These are phyloP conservation scores for Penicillium brasilianum DNA, from an alignment of 2,329 filamentous ascomycete species.

Conservation along the genomic window DNA sequence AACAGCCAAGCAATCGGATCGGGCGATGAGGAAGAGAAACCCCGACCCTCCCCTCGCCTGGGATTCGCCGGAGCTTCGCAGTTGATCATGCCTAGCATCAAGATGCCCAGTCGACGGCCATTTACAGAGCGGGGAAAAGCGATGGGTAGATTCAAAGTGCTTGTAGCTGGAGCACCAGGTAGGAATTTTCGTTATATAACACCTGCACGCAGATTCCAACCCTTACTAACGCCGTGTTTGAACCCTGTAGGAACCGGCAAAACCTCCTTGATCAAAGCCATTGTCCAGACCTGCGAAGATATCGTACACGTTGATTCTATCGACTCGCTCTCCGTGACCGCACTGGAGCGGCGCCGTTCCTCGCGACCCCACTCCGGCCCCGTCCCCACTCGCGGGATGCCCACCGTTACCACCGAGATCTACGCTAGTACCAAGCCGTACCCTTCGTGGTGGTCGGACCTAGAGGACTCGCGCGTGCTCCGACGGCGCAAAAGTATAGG, in stretches of 20 bases:
- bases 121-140: constrained; percentile 87
- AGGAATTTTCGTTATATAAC: constrained; percentile 33
- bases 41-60: constrained; percentile 34
- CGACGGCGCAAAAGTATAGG: constrained; percentile 72
- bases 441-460: constrained; percentile 85
- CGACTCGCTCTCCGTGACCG: constrained; percentile 47
- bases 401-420: constrained; percentile 64
- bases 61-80: constrained; percentile 60
- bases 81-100: constrained; percentile 96
- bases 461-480: constrained; percentile 67
- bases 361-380: constrained; percentile 30
- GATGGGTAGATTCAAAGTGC: constrained; percentile 85
- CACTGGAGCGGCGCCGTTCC: constrained; percentile 27
- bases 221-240: constrained; percentile 1
- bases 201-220: no score
- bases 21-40: constrained; percentile 59
- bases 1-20: constrained; percentile 61
- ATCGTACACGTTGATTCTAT: constrained; percentile 83
- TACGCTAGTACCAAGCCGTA: constrained; percentile 83
- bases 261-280: constrained; percentile 84
- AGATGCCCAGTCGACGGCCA: constrained; percentile 83
- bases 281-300: constrained; percentile 84
- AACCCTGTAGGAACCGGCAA: constrained; percentile 73
- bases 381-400: constrained; percentile 22
- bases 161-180: constrained; percentile 81